Evolutionary conservation across 2,329 filamentous ascomycete species (phyloP), one percentile per base, ranked within the genome.

Genomic region (Alternaria conjuncta): DNA sequence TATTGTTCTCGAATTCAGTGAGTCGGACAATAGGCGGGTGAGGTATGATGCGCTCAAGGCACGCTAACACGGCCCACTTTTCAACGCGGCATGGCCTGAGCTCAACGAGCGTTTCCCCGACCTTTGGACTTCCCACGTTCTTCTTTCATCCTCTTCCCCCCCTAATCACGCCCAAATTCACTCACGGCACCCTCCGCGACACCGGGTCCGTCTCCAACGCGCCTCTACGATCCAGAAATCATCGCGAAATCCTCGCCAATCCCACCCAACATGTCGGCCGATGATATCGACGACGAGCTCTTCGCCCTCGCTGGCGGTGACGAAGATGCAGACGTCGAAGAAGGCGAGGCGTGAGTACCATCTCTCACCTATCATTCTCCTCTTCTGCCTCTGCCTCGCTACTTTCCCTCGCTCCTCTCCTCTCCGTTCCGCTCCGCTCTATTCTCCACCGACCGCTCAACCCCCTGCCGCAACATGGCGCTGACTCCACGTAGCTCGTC

Each of bases 231-330:
- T 18, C 26, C 56, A 11, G 32, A 44, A 46, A 18, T 20, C 11
- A 51, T 0, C 44, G 60, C 50, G 43, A 43, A 64, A 43, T 28
- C 32, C 44, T 46, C 51, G 26, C 66, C 55, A 53, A 56, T 46
- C 47, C 47, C 65, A 36, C 49, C 28, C 68, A 70, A 69, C 75
- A 97, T 97, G 94, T 91, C 92, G 60, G 92, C 95, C 61, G 73
- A 75, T 60, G 82, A 84, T 61, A 87, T 97, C 71, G 95, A 98
- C 78, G 94, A 95, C 74, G 95, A 97, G 84, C 90, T 98, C 70
- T 90, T 98, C 69, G 94, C 93, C 76, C 89, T 98, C 69, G 96
- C 94, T 58, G 96, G 93, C 74, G 93, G 92, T 71, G 89, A 88
- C 45, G 78, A 80, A 55, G 78, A 80, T 50, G 88, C 88, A 60